phyloP scores from a whole-genome alignment of 352 stramenopile species.

The Phytopythium ostracodes region DNA sequence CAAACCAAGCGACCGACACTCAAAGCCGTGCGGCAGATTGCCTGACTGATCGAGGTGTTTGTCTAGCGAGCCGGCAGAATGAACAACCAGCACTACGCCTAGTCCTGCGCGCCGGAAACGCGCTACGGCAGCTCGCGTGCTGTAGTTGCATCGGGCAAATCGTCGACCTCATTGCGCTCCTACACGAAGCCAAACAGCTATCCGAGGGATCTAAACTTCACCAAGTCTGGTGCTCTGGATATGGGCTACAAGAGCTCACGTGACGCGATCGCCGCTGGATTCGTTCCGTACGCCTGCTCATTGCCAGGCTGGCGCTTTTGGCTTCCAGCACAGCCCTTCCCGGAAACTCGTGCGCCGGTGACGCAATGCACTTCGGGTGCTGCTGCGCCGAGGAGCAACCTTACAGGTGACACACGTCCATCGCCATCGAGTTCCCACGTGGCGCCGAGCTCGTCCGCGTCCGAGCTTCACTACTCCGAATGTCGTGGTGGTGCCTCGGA shows the following conservation, averaged over 20 bases:
- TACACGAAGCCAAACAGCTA: background rate
- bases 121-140: conserved; percentile 10
- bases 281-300: too few relatives aligned
- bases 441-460: background rate
- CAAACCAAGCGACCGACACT: background rate
- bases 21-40: too few relatives aligned
- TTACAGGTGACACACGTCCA: too few relatives aligned
- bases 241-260: conserved; percentile 12
- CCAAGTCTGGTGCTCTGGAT: conserved; percentile 8
- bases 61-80: background rate
- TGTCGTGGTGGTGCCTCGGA: too few relatives aligned
- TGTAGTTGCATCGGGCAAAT: background rate
- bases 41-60: too few relatives aligned
- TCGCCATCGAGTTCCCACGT: background rate
- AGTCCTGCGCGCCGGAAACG: conserved; percentile 9
- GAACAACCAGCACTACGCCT: conserved; percentile 14
- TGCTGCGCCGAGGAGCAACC: too few relatives aligned
- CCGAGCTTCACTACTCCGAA: conserved; percentile 18
- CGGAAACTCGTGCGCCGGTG: too few relatives aligned
- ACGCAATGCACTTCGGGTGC: too few relatives aligned
- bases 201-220: conserved; percentile 9
- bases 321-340: too few relatives aligned
- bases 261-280: background rate
- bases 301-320: too few relatives aligned
- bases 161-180: background rate